A percentile compares a stretch with the other conserved stretches of the same genome.
Evolutionary conservation across 768 basidiomycete species (phyloP).

Genomic region (Kwoniella sp.): DNA sequence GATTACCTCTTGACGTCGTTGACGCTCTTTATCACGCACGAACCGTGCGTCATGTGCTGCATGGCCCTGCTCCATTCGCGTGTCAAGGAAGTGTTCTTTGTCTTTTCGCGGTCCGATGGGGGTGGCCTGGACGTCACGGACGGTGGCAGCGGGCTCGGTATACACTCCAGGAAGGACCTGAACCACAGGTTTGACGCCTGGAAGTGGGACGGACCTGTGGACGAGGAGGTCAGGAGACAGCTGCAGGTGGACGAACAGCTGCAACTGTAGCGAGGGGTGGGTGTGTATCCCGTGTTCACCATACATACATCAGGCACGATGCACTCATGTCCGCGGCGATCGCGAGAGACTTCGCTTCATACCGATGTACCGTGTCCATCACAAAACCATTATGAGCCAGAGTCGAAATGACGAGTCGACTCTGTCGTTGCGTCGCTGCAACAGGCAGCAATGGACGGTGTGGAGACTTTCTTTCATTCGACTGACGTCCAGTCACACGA

Average conservation of each 20-base stretch:
- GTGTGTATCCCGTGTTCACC: too few species aligned
- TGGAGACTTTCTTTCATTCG: too few species aligned
- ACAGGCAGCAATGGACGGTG: too few species aligned
- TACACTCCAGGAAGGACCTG: conserved; percentile 75
- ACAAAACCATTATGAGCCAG: too few species aligned
- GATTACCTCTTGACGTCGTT: conserved; percentile 84
- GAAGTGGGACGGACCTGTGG: conserved; percentile 55
- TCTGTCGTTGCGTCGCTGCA: too few species aligned
- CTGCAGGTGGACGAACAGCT: conserved; percentile 33
- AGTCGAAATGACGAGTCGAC: too few species aligned
- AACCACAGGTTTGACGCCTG: conserved; percentile 82
- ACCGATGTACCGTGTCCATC: too few species aligned
- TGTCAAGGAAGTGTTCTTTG: conserved; percentile 70
- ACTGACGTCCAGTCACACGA: too few species aligned
- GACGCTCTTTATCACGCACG: conserved; percentile 84
- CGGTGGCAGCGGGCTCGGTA: conserved; percentile 54
- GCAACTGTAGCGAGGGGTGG: conserved; percentile 18
- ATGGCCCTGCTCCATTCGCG: conserved; percentile 95
- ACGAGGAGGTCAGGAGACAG: conserved; percentile 18
- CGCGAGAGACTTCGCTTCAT: too few species aligned
- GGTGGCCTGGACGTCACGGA: conserved; percentile 65
- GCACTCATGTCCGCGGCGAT: too few species aligned
- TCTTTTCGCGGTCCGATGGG: conserved; percentile 67
- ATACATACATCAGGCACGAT: too few species aligned
- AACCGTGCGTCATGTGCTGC: conserved; percentile 95